Evolutionary conservation across 495 filamentous ascomycete genomes (phyloP).

Genomic region (Penicillium roqueforti): DNA sequence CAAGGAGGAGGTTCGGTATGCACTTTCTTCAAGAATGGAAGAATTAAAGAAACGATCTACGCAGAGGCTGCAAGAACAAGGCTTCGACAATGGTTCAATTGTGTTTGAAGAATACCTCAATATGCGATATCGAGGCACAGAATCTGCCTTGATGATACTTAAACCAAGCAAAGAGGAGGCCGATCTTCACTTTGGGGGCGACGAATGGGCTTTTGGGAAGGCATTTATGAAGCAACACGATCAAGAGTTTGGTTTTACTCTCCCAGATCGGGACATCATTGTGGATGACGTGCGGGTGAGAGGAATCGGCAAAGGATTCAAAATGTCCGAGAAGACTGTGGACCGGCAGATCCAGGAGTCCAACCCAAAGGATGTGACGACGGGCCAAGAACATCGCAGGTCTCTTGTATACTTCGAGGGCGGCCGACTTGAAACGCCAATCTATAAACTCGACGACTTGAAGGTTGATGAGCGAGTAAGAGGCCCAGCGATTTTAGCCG

Average conservation of each 20-base stretch:
- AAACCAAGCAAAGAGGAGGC: constrained; percentile 39
- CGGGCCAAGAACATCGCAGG: constrained; percentile 26
- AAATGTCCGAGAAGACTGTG: constrained; percentile 72
- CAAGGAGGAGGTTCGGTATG: constrained; percentile 4
- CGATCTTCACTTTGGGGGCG: constrained; percentile 11
- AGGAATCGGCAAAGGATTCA: constrained; percentile 63
- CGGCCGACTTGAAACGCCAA: constrained; percentile 69
- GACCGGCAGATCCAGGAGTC: constrained; percentile 78
- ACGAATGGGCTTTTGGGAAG: constrained; percentile 66
- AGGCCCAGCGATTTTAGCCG: constrained; percentile 83
- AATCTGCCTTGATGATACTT: constrained; percentile 49
- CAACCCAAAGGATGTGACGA: constrained; percentile 33
- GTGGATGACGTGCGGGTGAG: constrained; percentile 88
- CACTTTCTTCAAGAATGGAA: constrained; percentile 17
- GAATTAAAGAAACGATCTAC: constrained; percentile 17
- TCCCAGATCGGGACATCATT: constrained; percentile 78
- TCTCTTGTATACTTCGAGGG: constrained; percentile 40
- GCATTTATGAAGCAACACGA: constrained; percentile 84
- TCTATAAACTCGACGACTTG: constrained; percentile 77
- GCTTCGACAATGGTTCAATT: constrained; percentile 32
- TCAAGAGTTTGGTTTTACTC: constrained; percentile 91
- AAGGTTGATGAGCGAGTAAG: constrained; percentile 65
- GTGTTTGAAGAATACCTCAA: constrained; percentile 45
- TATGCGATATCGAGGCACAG: constrained; percentile 47
- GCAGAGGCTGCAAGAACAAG: constrained; percentile 25